These are phyloP conservation scores for Selaginella tamariscina DNA, from an alignment of 75 land plant genomes.

Conservation along the genomic window DNA sequence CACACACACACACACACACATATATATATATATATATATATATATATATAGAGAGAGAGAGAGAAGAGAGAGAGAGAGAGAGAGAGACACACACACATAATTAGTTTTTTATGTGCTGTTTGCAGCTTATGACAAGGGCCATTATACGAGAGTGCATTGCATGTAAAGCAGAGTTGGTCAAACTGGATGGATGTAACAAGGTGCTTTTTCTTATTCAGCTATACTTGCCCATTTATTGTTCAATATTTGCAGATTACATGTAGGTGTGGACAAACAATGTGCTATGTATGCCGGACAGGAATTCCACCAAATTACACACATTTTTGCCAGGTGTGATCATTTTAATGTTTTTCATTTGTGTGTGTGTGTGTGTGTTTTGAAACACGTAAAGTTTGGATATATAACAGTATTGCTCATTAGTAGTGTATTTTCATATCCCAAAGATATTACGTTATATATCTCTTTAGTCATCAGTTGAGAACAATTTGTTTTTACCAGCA, in stretches of 20 bases:
- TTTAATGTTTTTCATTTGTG: neutral
- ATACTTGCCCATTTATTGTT: neutral
- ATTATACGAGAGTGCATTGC: slow-evolving; percentile 25
- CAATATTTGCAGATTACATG: slow-evolving; percentile 23
- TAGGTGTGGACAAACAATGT: slow-evolving; percentile 32
- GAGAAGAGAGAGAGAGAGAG: no score
- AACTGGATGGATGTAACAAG: slow-evolving; percentile 36
- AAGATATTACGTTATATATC: no score
- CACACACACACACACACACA: no score
- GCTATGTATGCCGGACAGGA: slow-evolving; percentile 31
- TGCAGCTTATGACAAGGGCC: slow-evolving; percentile 35
- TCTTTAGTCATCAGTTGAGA: no score
- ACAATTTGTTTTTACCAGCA: no score
- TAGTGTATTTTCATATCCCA: no score
- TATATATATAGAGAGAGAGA: no score
- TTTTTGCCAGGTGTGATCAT: slow-evolving; percentile 28
- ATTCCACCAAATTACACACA: slow-evolving; percentile 24
- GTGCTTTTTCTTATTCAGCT: neutral
- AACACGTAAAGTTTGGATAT: neutral
- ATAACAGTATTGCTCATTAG: no score
- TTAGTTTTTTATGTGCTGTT: neutral
- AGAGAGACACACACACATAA: no score
- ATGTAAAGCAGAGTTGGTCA: slow-evolving; percentile 32
- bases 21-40: no score
- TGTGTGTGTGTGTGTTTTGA: neutral